A percentile compares a stretch with the other conserved stretches of the same genome.
These are phyloP conservation scores for Mesostigma viride DNA, from an alignment of 139 green algal genomes.

Conservation along the genomic window DNA sequence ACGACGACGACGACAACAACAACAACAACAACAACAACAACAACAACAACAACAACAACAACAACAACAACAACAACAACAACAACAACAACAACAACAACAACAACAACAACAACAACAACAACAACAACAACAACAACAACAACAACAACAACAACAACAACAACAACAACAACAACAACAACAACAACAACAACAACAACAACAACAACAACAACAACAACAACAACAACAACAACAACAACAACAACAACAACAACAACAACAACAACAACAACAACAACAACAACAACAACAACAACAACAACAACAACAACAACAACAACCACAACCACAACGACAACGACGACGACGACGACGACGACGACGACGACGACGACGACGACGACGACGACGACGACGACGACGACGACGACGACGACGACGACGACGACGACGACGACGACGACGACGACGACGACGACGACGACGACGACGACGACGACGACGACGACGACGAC, in stretches of 20 bases:
- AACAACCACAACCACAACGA: too few relatives aligned
- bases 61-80: too few relatives aligned
- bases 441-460: background rate
- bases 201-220: too few relatives aligned
- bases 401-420: background rate
- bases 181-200: too few relatives aligned
- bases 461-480: background rate
- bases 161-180: too few relatives aligned
- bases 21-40: too few relatives aligned
- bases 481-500: background rate
- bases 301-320: too few relatives aligned
- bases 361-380: background rate
- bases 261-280: background rate
- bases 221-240: background rate
- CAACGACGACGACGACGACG: background rate
- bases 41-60: too few relatives aligned
- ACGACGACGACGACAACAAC: background rate
- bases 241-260: background rate
- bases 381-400: background rate
- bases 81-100: too few relatives aligned
- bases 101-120: too few relatives aligned
- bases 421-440: background rate
- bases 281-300: background rate
- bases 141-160: too few relatives aligned
- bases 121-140: too few relatives aligned